Evolutionary conservation across 345 rosid genomes (phyloP).

Genomic region (Passiflora organensis): DNA sequence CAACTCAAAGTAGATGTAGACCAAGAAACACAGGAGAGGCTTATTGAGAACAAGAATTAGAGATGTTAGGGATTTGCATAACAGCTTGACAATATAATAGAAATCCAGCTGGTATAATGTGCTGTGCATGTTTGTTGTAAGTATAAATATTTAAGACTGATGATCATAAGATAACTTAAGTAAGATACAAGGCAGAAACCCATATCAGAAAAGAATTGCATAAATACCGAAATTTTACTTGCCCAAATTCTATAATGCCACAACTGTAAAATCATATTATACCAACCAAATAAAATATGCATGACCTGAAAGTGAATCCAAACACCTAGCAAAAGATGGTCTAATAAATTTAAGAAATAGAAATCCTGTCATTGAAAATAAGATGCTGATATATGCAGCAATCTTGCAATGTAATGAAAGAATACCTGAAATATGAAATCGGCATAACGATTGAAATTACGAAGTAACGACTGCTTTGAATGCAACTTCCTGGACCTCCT

Average conservation of each 20-base stretch:
- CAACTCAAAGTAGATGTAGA: too few relatives aligned
- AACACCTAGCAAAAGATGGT: neutral
- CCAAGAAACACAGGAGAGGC: too few relatives aligned
- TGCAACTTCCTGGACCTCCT: constrained; percentile 48
- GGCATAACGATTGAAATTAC: constrained; percentile 43
- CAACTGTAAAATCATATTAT: neutral
- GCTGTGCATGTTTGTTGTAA: too few relatives aligned
- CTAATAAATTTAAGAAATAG: neutral
- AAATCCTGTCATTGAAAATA: neutral
- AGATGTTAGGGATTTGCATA: too few relatives aligned
- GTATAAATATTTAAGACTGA: too few relatives aligned
- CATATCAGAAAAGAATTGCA: neutral
- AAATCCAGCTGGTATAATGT: too few relatives aligned
- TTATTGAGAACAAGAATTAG: too few relatives aligned
- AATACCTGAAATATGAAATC: constrained; percentile 55
- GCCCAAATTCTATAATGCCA: neutral
- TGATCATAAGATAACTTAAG: neutral
- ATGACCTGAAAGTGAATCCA: neutral
- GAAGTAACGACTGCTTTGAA: constrained; percentile 41
- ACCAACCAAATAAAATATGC: neutral
- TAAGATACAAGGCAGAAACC: too few relatives aligned
- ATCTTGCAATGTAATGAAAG: neutral
- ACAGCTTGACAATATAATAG: too few relatives aligned
- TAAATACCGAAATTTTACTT: neutral
- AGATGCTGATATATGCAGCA: neutral